Conservation (phyloP, 2,329 filamentous ascomycete genomes). For the Ceratocystis papillata region DNA sequence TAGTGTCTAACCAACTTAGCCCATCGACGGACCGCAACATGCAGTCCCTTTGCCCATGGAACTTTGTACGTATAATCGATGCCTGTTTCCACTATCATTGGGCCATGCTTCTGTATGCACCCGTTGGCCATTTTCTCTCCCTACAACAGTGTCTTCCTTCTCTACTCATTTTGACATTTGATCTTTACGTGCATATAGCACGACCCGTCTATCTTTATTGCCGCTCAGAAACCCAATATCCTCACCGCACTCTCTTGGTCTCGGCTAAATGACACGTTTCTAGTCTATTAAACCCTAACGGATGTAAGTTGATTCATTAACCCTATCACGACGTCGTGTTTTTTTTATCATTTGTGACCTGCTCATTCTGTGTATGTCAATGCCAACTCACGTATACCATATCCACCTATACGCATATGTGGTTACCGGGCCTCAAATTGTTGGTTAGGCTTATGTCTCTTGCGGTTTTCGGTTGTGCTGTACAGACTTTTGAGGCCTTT, state of each 20-base stretch:
- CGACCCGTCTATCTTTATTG: not conserved
- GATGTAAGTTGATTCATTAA: not conserved
- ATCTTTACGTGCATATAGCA: not conserved
- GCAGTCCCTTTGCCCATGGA: not conserved
- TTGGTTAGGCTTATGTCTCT: not conserved
- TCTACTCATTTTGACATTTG: not conserved
- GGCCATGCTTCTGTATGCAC: not conserved
- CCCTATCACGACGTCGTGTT: not conserved
- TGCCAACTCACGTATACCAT: constrained; percentile 7
- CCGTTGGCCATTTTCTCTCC: not conserved
- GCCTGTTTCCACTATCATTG: not conserved
- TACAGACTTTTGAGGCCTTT: not conserved
- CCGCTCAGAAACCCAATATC: not conserved
- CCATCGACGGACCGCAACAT: too few relatives aligned
- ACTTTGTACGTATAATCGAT: not conserved
- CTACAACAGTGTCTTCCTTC: not conserved
- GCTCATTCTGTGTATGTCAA: not conserved
- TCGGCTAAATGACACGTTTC: not conserved
- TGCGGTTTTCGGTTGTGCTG: not conserved
- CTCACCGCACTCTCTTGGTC: not conserved
- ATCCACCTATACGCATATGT: not conserved
- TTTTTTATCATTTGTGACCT: not conserved
- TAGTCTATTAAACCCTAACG: not conserved
- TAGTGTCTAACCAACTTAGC: too few relatives aligned
- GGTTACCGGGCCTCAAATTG: not conserved